Base-by-base conservation (phyloP, 345 rosid species). In the Lenwebbia sp. region DNA sequence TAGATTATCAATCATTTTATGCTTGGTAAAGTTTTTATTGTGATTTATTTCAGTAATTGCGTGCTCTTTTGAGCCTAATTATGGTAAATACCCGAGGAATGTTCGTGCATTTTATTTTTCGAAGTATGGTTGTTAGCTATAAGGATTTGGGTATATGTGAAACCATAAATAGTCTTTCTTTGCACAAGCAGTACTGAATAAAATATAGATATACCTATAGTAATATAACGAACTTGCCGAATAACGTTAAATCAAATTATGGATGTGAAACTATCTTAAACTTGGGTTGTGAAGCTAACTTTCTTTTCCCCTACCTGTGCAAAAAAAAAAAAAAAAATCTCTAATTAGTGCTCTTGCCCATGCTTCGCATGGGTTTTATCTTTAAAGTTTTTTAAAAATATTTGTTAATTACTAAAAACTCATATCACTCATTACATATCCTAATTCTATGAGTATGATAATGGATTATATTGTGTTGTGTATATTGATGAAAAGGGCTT, bases 311-410 rank as follows among this genome's bases (percentile, higher is more conserved):
- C 30, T 41, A 19, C 22, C 75, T 7, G 75, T 65, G 41, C 44
- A n/a, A n/a, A n/a, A n/a, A n/a, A n/a, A n/a, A n/a, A n/a, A 65
- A 65, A 65, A 15, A 11, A 65, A 65, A 23, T 33, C 41, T 62
- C 41, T 62, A 62, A 7, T 5, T 62, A 62, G 41, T 65, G 76
- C 75, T 7, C 40, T 62, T 62, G 41, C 41, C 41, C 75, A 28
- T 7, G 22, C 75, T 60, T 14, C 10, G 40, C 22, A 30, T 62
- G 75, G 75, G 41, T 37, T 30, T 30, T 6, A 15, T 30, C 21
- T 65, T 30, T 30, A 6, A 0, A 23, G 26, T n/a, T 0, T 28
- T 15, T 13, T 62, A 5, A 3, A 3, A 1, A 0, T n/a, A 15
- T 30, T 15, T 30, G 8, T 14, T 17, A 17, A 65, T 65, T 30